Evolutionary conservation across 2,329 filamentous ascomycete species (phyloP), one percentile per base, ranked within the genome.

Genomic region (Trichoderma hamatum): DNA sequence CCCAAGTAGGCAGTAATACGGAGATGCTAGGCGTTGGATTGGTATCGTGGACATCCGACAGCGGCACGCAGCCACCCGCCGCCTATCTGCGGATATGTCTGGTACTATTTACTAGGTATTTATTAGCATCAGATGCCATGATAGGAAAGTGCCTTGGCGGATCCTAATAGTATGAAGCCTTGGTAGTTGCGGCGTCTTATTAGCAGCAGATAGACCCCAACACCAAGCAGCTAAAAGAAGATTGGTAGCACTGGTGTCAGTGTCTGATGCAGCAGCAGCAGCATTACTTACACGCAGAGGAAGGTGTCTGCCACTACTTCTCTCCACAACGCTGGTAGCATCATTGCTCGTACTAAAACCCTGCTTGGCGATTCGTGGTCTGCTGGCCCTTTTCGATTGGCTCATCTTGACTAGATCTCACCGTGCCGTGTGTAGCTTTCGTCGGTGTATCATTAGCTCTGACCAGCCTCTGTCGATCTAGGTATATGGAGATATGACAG

Each of bases 1-100:
- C 61, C 61, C 36, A 64, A 5, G n/a, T 54, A 11, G 61, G 61
- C 9, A 64, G 61, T 64, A 64, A 64, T 64, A 26, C 24, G 54
- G 61, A 64, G 61, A 64, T 21, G 61, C 14, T 11, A 14, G 14
- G 21, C 13, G 5, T 11, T 13, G 19, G 28, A 36, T 28, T 21
- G n/a, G 30, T 51, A 19, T n/a, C 16, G 32, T 36, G 13, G 60
- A 19, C 46, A 26, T 54, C 60, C 60, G 60, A 64, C 61, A 64
- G 61, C 61, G 61, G 61, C 61, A 54, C 7, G n/a, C 34, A 30
- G 24, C 24, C 24, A 49, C 61, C 39, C 7, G n/a, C 34, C n/a
- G 24, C 24, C 24, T 16, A 43, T 43, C 56, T 30, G 56, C 55
- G 36, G 34, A 60, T 34, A 10, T 43, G 19, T n/a, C 28, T 46